Conservation (phyloP, 2,329 filamentous ascomycete genomes). For the Curvularia hawaiiensis region DNA sequence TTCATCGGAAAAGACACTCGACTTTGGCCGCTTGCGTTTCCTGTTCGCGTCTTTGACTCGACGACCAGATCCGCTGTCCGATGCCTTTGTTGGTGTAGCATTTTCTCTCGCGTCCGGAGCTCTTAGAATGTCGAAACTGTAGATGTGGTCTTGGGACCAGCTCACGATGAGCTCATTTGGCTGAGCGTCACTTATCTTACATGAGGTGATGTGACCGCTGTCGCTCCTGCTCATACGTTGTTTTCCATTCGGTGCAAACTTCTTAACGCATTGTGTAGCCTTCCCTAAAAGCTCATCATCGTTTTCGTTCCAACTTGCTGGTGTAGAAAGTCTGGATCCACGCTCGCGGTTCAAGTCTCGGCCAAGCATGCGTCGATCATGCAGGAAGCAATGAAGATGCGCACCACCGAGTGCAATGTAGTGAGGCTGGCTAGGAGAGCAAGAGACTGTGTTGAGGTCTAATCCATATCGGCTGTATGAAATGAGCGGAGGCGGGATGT, state of each 20-base stretch:
- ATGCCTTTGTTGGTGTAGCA: conserved; percentile 24
- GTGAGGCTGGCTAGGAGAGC: conserved; percentile 69
- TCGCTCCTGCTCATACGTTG: conserved; percentile 58
- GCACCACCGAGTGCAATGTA: conserved; percentile 73
- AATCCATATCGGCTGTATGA: conserved; percentile 68
- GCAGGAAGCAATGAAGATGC: conserved; percentile 70
- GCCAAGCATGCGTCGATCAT: conserved; percentile 71
- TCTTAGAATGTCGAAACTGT: conserved; percentile 67
- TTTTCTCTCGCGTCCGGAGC: conserved; percentile 61
- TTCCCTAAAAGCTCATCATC: conserved; percentile 62
- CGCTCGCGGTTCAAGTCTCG: conserved; percentile 61
- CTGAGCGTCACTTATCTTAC: conserved; percentile 71
- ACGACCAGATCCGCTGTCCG: conserved; percentile 20
- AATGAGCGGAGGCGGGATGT: conserved; percentile 67
- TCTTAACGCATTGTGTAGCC: conserved; percentile 68
- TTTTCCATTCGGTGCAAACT: conserved; percentile 68
- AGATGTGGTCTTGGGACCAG: conserved; percentile 71
- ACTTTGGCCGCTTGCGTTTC: conserved; percentile 64
- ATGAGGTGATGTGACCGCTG: conserved; percentile 70
- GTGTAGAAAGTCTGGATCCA: conserved; percentile 54
- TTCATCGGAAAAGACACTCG: conserved; percentile 39
- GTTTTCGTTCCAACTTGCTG: conserved; percentile 47
- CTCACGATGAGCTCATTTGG: conserved; percentile 71
- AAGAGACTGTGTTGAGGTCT: conserved; percentile 72
- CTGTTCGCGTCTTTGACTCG: conserved; percentile 44